These are phyloP conservation scores for Psilocybe mexicana DNA, from an alignment of 1,284 basidiomycete species.

Conservation along the genomic window DNA sequence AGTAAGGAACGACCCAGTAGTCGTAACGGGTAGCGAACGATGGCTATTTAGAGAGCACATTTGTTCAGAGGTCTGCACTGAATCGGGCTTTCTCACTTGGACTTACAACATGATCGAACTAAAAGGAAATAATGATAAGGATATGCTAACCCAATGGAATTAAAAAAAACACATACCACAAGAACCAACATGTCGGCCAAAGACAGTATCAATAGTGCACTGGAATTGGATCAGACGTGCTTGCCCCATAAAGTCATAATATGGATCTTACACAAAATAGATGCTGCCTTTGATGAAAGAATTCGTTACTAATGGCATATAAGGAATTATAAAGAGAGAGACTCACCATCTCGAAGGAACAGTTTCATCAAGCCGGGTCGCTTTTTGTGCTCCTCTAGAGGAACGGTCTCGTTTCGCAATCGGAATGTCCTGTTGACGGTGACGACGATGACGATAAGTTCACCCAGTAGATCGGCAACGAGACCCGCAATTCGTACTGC, in stretches of 20 bases:
- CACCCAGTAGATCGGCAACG: constrained; percentile 16
- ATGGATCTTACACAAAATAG: constrained; percentile 16
- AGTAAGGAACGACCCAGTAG: constrained; percentile 35
- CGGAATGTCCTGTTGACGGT: constrained; percentile 16
- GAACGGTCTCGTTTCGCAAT: constrained; percentile 11
- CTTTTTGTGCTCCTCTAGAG: constrained; percentile 11
- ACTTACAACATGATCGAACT: constrained; percentile 20
- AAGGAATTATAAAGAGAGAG: too few relatives aligned
- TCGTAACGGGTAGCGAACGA: constrained; percentile 28
- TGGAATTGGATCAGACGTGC: constrained; percentile 1
- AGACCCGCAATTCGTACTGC: constrained; percentile 19
- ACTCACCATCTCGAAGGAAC: constrained; percentile 16
- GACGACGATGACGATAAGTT: constrained; percentile 18
- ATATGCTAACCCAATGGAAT: not conserved
- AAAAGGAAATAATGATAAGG: not conserved
- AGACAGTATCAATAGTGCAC: constrained; percentile 29
- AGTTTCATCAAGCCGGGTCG: constrained; percentile 16
- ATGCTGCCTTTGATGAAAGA: constrained; percentile 9
- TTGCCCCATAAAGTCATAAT: not conserved
- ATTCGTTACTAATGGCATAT: not conserved
- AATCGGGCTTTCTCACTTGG: not conserved
- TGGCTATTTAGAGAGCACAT: constrained; percentile 18
- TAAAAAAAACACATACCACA: constrained; percentile 20
- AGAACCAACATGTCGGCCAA: constrained; percentile 32
- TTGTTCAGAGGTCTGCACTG: not conserved